phyloP scores from a whole-genome alignment of 177 flowering plant genomes.

The Viscum album region DNA sequence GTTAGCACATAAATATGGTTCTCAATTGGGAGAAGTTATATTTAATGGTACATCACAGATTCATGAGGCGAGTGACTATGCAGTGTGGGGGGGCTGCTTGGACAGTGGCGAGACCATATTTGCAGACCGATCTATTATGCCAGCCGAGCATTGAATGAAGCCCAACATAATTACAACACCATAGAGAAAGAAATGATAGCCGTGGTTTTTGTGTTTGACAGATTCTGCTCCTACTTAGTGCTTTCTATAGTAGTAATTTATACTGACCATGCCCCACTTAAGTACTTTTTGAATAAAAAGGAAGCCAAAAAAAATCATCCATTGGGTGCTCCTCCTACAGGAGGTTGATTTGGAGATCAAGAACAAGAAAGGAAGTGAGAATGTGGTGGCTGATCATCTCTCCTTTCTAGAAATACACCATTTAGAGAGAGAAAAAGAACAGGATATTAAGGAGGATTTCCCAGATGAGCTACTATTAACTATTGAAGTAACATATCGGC shows the following conservation, averaged over 20 bases:
- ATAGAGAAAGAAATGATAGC: background rate
- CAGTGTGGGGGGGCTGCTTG: background rate
- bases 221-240: background rate
- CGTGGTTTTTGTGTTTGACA: background rate
- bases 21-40: background rate
- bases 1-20: background rate
- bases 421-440: too few species aligned
- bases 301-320: background rate
- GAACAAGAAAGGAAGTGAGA: background rate
- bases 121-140: background rate
- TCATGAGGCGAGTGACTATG: background rate
- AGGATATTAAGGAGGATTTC: too few species aligned
- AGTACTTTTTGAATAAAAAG: background rate
- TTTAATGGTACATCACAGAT: background rate
- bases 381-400: too few species aligned
- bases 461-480: too few species aligned
- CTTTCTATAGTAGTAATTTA: background rate
- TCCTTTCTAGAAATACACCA: too few species aligned
- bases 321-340: background rate
- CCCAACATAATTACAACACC: background rate
- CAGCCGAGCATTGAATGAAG: background rate
- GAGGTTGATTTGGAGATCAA: background rate
- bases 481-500: too few species aligned
- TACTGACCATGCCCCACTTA: background rate
- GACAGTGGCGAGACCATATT: background rate